Base-by-base conservation (phyloP, 164 flowering plant species). In the Tinospora cordifolia region DNA sequence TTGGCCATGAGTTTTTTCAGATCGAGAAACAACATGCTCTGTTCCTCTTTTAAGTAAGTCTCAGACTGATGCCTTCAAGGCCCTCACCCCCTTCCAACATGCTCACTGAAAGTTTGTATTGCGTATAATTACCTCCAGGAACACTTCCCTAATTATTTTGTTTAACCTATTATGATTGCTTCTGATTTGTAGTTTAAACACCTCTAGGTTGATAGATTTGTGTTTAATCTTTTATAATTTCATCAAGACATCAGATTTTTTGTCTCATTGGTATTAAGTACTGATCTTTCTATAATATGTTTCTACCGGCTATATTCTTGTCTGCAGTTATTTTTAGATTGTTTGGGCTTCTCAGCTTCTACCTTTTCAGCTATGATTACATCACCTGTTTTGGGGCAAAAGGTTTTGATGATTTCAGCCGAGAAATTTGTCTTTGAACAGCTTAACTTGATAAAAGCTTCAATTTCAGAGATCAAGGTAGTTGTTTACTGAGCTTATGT, bases 381-480 rank as follows among this genome's bases (percentile, higher is more conserved):
- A 75, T 69, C 75, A 71, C 84, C 86, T 69, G 34, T 75, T 39
- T 38, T 67, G 26, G 75, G 25, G 46, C 82, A 84, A 69, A 79
- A 84, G 69, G 76, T 57, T 36, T 58, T 81, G 54, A 77, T 77
- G 77, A 65, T 44, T 69, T 65, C 75, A 39, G 82, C 87, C 71
- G 87, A 87, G 77, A 78, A 76, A 62, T 90, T 86, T 75, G 68
- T 87, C 46, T 63, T 76, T 41, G 91, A 87, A 69, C 93, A 83
- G 71, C 73, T 92, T 63, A 79, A 72, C 71, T 66, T 94, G 47
- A 66, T 72, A 65, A 89, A 76, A 71, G 87, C 82, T 72, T 79
- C 80, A 25, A 76, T 88, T 58, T 80, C 80, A 58, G 90, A 87
- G 72, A 74, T 82, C 68, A 88, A 92, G 97, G 98, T 94, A 86